These are phyloP conservation scores for Dactylellina sp. DNA, from an alignment of 2,329 filamentous ascomycete species.

Conservation along the genomic window DNA sequence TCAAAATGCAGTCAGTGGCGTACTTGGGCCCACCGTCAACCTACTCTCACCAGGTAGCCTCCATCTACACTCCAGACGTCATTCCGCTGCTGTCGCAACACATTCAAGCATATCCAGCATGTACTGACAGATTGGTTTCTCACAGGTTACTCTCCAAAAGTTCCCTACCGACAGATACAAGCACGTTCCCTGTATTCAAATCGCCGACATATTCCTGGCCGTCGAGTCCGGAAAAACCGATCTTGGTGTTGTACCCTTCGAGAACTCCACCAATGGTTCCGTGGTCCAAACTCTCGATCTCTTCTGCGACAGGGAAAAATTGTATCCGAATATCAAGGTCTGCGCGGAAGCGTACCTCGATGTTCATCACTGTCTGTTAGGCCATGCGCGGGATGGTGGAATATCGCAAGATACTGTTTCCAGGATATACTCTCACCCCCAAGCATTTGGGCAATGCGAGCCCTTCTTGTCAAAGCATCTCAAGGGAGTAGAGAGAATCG, in stretches of 20 bases:
- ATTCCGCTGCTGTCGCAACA: constrained; percentile 33
- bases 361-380: constrained; percentile 88
- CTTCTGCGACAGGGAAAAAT: constrained; percentile 77
- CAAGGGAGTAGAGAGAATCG: constrained; percentile 79
- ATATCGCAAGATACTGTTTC: constrained; percentile 70
- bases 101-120: constrained; percentile 27
- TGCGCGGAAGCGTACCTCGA: constrained; percentile 86
- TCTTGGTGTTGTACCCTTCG: constrained; percentile 89
- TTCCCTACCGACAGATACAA: constrained; percentile 61
- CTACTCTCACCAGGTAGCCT: constrained; percentile 80
- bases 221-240: constrained; percentile 75
- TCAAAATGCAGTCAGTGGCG: constrained; percentile 64
- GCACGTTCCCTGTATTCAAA: constrained; percentile 30
- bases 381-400: constrained; percentile 66
- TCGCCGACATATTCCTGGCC: constrained; percentile 79
- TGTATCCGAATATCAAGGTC: constrained; percentile 77
- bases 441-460: constrained; percentile 93
- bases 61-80: constrained; percentile 50
- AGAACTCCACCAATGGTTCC: constrained; percentile 94
- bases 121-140: constrained; percentile 12
- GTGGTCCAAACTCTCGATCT: constrained; percentile 91
- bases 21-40: constrained; percentile 75
- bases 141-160: constrained; percentile 61
- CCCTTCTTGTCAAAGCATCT: constrained; percentile 77
- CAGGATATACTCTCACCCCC: constrained; percentile 90